Evolutionary conservation across 163 green algal genomes (phyloP), one percentile per base, ranked within the genome.

Genomic region (Trebouxia gelatinosa): DNA sequence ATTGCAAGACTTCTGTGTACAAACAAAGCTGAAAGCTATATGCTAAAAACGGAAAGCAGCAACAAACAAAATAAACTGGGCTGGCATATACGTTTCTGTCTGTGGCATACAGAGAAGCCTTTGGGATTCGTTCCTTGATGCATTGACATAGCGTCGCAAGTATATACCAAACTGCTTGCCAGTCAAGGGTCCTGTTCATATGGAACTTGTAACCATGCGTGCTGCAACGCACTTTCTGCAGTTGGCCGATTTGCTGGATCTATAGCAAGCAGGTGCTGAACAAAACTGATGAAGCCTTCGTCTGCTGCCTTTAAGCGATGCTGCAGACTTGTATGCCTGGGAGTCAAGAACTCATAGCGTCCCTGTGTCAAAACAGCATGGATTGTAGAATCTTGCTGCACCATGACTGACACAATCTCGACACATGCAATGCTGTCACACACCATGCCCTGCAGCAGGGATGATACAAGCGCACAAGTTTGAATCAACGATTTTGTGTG

Each of bases 261-360:
- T 54, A 89, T 64, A n/a, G 83, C 75, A 13, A 93, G 77, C 39
- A 93, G 74, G 7, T n/a, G 29, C 21, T 26, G 19, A 28, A 93
- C 58, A 78, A 93, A 92, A 26, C 85, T 75, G 43, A 94, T 51
- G 64, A 94, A 89, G 19, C 84, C 87, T 2, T 88, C 71, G 62
- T 97, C 92, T 0, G 85, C 87, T 34, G 83, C 84, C 0, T 83
- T 86, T 46, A 95, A 79, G 0, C 91, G 79, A 29, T 59, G 81
- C 57, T 11, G 78, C 51, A 95, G 66, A n/a, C 66, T 86, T 16
- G 90, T 93, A 35, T 71, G 85, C 86, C 96, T 95, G 70, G 91
- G 89, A 32, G 81, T 29, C 5, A 96, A 84, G 59, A 91, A 70
- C 81, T 95, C 90, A 65, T 93, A 93, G 17, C 77, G 81, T 3